A percentile compares a stretch with the other conserved stretches of the same genome.
Conservation (phyloP, 176 grass and related monocot species). For the Luzula sylvatica region DNA sequence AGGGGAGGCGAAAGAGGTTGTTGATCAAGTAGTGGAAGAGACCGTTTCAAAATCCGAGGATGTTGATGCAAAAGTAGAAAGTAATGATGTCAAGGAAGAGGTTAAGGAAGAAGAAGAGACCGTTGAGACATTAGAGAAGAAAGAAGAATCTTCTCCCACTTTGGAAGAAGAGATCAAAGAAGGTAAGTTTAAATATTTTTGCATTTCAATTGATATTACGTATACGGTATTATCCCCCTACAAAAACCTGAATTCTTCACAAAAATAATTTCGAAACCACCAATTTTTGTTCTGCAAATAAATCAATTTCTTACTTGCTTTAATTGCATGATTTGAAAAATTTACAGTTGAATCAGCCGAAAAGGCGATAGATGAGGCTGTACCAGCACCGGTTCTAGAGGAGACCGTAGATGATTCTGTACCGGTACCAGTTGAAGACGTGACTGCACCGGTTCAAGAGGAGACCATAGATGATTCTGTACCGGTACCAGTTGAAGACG, state of each 20-base stretch:
- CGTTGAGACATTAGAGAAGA: constrained; percentile 8
- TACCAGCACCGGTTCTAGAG: background rate
- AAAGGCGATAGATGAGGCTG: background rate
- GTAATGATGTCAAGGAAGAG: background rate
- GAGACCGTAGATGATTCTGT: background rate
- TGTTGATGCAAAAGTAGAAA: background rate
- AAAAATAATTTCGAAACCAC: background rate
- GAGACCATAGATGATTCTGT: background rate
- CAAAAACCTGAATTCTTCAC: background rate
- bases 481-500: background rate
- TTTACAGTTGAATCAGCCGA: background rate
- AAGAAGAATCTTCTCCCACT: background rate
- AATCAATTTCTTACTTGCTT: background rate
- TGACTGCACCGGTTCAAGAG: background rate
- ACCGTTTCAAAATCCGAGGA: background rate
- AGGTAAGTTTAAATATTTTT: constrained; percentile 14
- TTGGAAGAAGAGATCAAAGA: background rate
- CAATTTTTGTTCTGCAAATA: background rate
- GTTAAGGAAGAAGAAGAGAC: background rate
- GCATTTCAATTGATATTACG: background rate
- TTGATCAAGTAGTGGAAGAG: background rate
- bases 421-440: background rate
- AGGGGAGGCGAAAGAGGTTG: constrained; percentile 10
- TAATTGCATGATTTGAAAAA: background rate
- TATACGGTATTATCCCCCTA: background rate